These are phyloP conservation scores for Candida sakaeoensis DNA, from an alignment of 805 yeast species.

Conservation along the genomic window DNA sequence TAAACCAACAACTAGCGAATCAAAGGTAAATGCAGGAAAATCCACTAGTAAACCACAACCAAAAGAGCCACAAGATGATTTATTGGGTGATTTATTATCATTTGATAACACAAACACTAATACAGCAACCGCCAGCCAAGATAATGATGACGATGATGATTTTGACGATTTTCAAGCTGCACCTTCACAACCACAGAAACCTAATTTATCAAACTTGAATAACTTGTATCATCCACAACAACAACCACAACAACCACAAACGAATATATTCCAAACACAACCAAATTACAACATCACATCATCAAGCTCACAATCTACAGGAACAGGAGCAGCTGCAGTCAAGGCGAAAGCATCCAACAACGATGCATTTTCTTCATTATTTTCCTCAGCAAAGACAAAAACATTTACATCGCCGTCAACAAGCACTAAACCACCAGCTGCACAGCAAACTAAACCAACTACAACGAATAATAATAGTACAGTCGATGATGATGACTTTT, in stretches of 20 bases:
- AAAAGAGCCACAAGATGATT: constrained; percentile 40
- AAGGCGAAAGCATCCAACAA: constrained; percentile 19
- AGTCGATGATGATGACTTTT: constrained; percentile 30
- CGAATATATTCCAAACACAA: constrained; percentile 3
- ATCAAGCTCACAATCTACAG: constrained; percentile 32
- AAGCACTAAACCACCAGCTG: constrained; percentile 11
- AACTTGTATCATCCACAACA: constrained; percentile 20
- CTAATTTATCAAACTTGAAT: constrained; percentile 12
- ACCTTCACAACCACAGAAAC: constrained; percentile 29
- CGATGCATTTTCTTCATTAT: constrained; percentile 73
- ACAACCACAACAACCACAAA: constrained; percentile 15
- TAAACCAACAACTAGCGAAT: constrained; percentile 35
- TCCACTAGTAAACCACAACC: constrained; percentile 26
- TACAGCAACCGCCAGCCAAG: constrained; percentile 6
- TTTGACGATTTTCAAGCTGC: constrained; percentile 81
- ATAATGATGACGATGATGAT: constrained; percentile 60
- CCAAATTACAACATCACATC: constrained; percentile 16
- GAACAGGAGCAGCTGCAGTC: constrained; percentile 36
- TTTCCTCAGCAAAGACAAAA: constrained; percentile 59
- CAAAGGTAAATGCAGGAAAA: constrained; percentile 28
- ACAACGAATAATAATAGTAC: too few relatives aligned
- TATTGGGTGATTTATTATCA: constrained; percentile 45
- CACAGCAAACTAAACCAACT: constrained; percentile 6
- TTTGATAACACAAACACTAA: constrained; percentile 28
- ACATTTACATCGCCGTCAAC: constrained; percentile 17